A percentile compares a stretch with the other conserved stretches of the same genome.
Conservation (phyloP, 139 green algal genomes). For the Asterochloris erici region DNA sequence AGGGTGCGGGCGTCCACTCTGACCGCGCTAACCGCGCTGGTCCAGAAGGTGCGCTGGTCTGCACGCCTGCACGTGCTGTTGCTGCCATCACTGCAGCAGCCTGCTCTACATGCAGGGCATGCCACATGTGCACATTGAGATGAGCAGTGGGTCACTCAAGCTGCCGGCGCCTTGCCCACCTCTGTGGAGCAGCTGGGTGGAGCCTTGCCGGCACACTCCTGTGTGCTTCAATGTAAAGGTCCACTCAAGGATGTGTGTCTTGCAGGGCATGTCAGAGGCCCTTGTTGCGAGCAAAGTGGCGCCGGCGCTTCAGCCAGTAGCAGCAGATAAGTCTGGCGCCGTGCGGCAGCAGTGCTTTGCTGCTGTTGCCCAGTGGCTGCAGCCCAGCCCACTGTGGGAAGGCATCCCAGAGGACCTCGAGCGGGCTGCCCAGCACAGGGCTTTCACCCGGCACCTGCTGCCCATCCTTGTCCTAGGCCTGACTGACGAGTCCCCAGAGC, state of each 20-base stretch:
- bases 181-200: too few relatives aligned
- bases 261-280: conserved; percentile 6
- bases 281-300: conserved; percentile 28
- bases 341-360: conserved; percentile 51
- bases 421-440: neutral
- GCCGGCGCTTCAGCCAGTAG: conserved; percentile 41
- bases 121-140: too few relatives aligned
- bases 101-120: too few relatives aligned
- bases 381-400: neutral
- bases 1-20: conserved; percentile 45
- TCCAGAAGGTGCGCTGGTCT: conserved; percentile 18
- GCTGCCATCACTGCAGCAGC: too few relatives aligned
- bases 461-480: conserved; percentile 64
- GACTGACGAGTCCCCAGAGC: conserved; percentile 35
- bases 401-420: neutral
- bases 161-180: too few relatives aligned
- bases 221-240: too few relatives aligned
- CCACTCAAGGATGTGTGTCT: neutral
- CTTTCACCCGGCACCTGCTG: conserved; percentile 44
- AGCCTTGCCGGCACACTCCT: too few relatives aligned
- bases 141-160: too few relatives aligned
- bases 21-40: conserved; percentile 51
- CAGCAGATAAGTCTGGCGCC: conserved; percentile 41
- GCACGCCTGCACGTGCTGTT: too few relatives aligned
- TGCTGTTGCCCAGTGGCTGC: conserved; percentile 54